Evolutionary conservation across 1,139 yeast genomes (phyloP).

Genomic region (Taphrina sp.): DNA sequence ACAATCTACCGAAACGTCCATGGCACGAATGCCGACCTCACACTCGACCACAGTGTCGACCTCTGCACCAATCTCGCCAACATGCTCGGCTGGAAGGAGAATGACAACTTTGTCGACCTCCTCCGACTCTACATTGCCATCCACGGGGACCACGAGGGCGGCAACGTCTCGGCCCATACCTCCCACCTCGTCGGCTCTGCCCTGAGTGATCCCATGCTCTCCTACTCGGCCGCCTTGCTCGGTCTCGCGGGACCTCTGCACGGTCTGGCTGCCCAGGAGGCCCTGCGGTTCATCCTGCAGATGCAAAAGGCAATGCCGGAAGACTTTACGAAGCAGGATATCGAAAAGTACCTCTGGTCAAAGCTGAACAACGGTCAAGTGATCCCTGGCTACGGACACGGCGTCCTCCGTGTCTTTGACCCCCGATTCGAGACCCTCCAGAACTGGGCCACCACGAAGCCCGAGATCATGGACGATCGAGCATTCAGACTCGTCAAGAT

Average conservation of each 20-base stretch:
- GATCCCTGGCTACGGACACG: constrained; percentile 98
- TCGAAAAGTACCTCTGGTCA: constrained; percentile 91
- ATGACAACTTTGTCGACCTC: constrained; percentile 74
- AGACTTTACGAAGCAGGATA: constrained; percentile 68
- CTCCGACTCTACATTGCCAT: constrained; percentile 93
- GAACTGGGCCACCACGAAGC: constrained; percentile 67
- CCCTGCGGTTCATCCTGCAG: constrained; percentile 88
- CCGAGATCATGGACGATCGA: constrained; percentile 82
- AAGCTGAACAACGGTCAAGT: constrained; percentile 91
- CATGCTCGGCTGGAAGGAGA: constrained; percentile 77
- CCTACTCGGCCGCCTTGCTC: constrained; percentile 92
- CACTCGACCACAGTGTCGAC: constrained; percentile 58
- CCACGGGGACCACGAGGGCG: constrained; percentile 99
- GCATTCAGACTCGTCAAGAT: constrained; percentile 86
- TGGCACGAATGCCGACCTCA: constrained; percentile 58
- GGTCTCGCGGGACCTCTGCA: constrained; percentile 99
- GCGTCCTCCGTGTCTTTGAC: constrained; percentile 94
- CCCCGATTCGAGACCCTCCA: constrained; percentile 98
- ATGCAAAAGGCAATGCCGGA: constrained; percentile 78
- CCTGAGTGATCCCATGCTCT: constrained; percentile 86
- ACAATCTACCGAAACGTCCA: constrained; percentile 66
- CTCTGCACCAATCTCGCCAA: constrained; percentile 90
- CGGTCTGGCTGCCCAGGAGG: constrained; percentile 95
- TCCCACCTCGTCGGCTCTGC: constrained; percentile 96
- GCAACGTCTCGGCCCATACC: constrained; percentile 97